Evolutionary conservation across 257 asterid genomes (phyloP).

Genomic region (Penstemon eatonii): DNA sequence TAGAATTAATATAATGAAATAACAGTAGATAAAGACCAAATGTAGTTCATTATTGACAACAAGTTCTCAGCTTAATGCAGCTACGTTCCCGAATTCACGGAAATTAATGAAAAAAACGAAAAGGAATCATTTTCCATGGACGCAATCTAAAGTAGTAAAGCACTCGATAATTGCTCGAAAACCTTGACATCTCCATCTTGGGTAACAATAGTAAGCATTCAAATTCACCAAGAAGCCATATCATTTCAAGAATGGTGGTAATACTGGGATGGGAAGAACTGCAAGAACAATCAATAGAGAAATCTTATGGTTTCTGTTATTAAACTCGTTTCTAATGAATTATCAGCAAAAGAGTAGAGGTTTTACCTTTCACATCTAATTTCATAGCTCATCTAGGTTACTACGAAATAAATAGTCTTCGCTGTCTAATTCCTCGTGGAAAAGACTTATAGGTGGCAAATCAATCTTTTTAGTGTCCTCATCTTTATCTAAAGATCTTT

Average conservation of each 20-base stretch:
- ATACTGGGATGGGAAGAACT: conserved; percentile 15
- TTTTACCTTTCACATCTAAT: conserved; percentile 21
- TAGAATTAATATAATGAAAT: too few relatives aligned
- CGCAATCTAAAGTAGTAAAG: not conserved
- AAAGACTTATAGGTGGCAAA: conserved; percentile 50
- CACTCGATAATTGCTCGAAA: not conserved
- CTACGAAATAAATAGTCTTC: conserved; percentile 81
- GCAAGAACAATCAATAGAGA: conserved; percentile 18
- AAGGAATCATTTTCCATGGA: not conserved
- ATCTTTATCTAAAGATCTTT: conserved; percentile 43
- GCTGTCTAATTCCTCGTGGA: conserved; percentile 79
- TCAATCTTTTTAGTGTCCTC: conserved; percentile 33
- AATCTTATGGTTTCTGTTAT: not conserved
- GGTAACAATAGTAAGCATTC: not conserved
- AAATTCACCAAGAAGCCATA: not conserved
- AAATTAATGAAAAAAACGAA: not conserved
- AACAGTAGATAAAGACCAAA: too few relatives aligned
- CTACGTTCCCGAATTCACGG: too few relatives aligned
- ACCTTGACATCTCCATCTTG: not conserved
- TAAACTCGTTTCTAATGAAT: not conserved
- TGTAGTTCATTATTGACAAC: too few relatives aligned
- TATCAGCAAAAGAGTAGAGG: not conserved
- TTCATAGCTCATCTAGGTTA: conserved; percentile 57
- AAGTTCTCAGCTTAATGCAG: too few relatives aligned
- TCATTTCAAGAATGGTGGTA: conserved; percentile 10